phyloP scores from a whole-genome alignment of 495 filamentous ascomycete species.

The Jackrogersella multiformis region DNA sequence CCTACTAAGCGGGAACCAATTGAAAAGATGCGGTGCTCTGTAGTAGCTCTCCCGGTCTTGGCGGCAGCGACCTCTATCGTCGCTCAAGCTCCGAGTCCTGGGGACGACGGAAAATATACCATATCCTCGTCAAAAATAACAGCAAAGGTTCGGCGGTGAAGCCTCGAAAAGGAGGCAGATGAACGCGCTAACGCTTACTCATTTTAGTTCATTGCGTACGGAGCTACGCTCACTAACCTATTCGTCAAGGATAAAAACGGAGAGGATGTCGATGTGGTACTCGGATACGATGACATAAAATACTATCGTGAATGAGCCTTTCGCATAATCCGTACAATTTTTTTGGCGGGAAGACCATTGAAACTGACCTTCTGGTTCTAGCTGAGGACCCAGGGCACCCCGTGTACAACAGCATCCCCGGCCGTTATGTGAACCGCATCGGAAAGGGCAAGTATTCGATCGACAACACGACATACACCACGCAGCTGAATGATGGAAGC shows the following conservation, averaged over 20 bases:
- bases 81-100: constrained; percentile 37
- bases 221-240: constrained; percentile 65
- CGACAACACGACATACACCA: constrained; percentile 59
- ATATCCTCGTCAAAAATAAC: constrained; percentile 60
- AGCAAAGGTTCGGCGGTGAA: constrained; percentile 55
- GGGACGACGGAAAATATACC: constrained; percentile 53
- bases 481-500: constrained; percentile 62
- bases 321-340: constrained; percentile 3
- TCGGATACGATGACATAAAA: constrained; percentile 61
- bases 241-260: constrained; percentile 66
- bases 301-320: constrained; percentile 56
- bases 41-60: constrained; percentile 34
- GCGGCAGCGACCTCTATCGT: constrained; percentile 36
- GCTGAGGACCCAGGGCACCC: constrained; percentile 59
- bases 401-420: constrained; percentile 62
- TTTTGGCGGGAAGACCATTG: constrained; percentile 26
- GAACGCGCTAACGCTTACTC: constrained; percentile 13
- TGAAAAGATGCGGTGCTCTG: constrained; percentile 42
- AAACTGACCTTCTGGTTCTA: constrained; percentile 34
- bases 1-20: constrained; percentile 25
- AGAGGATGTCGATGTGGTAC: constrained; percentile 61
- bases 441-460: constrained; percentile 63
- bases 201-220: constrained; percentile 64
- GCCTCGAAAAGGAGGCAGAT: neutral
- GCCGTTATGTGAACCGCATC: constrained; percentile 66